A percentile compares a stretch with the other conserved stretches of the same genome.
These are phyloP conservation scores for Hypericum perforatum DNA, from an alignment of 345 rosid genomes.

Conservation along the genomic window DNA sequence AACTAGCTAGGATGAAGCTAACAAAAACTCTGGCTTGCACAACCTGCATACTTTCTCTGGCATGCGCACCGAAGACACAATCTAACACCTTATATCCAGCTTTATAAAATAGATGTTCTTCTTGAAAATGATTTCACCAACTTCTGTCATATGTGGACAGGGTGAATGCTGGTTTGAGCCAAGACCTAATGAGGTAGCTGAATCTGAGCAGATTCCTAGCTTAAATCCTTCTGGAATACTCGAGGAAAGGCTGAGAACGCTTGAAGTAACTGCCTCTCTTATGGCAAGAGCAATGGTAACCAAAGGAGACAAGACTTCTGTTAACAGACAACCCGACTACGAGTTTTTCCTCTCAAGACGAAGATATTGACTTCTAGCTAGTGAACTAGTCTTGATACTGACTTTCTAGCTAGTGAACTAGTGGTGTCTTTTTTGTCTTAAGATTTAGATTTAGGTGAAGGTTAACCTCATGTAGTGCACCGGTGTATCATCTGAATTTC, in stretches of 20 bases:
- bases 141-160: constrained; percentile 17
- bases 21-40: no score
- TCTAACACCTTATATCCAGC: neutral
- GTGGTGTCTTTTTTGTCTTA: no score
- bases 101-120: no score
- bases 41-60: no score
- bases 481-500: no score
- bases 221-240: constrained; percentile 27
- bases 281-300: constrained; percentile 42
- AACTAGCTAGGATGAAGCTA: no score
- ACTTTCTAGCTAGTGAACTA: no score
- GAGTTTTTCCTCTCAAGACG: constrained; percentile 42
- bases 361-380: constrained; percentile 4
- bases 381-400: no score
- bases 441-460: no score
- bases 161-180: constrained; percentile 49
- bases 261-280: constrained; percentile 37
- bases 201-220: constrained; percentile 10
- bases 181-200: constrained; percentile 16
- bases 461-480: no score
- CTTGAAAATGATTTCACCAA: neutral
- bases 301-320: constrained; percentile 24
- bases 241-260: constrained; percentile 37
- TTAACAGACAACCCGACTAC: constrained; percentile 43
- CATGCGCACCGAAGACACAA: no score